Evolutionary conservation across 805 yeast genomes (phyloP).

Genomic region (Candida xiaguanensis): DNA sequence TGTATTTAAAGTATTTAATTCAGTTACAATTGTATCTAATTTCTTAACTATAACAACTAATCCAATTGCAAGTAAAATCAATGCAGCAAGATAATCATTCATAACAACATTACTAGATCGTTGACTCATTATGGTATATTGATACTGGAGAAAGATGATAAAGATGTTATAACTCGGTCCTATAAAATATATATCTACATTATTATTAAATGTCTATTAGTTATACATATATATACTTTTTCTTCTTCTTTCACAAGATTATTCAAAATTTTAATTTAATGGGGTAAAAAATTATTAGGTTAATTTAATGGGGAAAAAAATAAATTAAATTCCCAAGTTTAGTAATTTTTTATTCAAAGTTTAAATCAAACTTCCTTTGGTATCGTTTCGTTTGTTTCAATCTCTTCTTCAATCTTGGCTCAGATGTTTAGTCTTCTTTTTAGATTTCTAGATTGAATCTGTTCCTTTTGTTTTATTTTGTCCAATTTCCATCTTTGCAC

Average conservation of each 20-base stretch:
- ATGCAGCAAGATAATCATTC: conserved; percentile 9
- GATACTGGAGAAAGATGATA: no score
- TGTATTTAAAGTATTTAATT: conserved; percentile 6
- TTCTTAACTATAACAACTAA: conserved; percentile 7
- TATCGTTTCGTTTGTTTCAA: no score
- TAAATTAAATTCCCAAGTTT: neutral
- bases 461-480: conserved; percentile 77
- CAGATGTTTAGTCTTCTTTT: no score
- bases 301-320: no score
- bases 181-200: no score
- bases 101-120: conserved; percentile 1
- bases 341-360: conserved; percentile 6
- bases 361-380: no score
- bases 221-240: neutral
- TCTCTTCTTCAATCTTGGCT: no score
- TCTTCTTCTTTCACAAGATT: conserved; percentile 1
- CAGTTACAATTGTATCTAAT: conserved; percentile 5
- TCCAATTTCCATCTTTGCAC: conserved; percentile 89
- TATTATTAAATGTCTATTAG: no score
- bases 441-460: conserved; percentile 40
- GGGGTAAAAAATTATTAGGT: neutral
- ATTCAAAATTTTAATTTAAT: no score
- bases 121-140: conserved; percentile 1
- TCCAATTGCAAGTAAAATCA: conserved; percentile 5
- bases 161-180: no score